phyloP scores from a whole-genome alignment of 805 yeast genomes.

The Candida fluviatilis region DNA sequence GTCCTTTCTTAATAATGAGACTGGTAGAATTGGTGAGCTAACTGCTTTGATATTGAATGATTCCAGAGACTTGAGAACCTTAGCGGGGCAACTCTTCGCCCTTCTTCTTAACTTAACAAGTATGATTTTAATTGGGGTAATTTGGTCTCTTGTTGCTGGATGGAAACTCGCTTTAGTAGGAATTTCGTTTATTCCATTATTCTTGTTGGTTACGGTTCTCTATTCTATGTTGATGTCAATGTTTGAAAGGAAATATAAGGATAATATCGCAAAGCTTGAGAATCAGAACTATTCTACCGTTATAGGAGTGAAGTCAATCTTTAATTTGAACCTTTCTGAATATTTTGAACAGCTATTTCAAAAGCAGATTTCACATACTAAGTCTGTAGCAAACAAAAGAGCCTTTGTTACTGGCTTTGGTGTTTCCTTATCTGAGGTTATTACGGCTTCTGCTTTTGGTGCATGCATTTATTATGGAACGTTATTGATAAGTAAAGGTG shows the following conservation, averaged over 20 bases:
- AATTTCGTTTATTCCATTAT: slow-evolving; percentile 66
- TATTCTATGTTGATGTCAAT: slow-evolving; percentile 50
- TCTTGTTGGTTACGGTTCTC: slow-evolving; percentile 44
- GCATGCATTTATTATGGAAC: slow-evolving; percentile 78
- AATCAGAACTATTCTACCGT: slow-evolving; percentile 49
- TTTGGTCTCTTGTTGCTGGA: slow-evolving; percentile 76
- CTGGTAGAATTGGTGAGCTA: slow-evolving; percentile 46
- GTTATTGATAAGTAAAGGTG: slow-evolving; percentile 54
- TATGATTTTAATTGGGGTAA: slow-evolving; percentile 54
- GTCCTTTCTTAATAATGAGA: slow-evolving; percentile 45
- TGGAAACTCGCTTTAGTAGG: slow-evolving; percentile 90
- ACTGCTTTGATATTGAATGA: slow-evolving; percentile 76
- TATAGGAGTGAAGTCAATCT: slow-evolving; percentile 59
- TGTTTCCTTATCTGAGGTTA: slow-evolving; percentile 50
- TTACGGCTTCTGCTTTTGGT: slow-evolving; percentile 62
- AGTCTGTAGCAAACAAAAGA: slow-evolving; percentile 43
- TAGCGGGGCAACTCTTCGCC: slow-evolving; percentile 61
- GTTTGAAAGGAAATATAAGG: slow-evolving; percentile 60
- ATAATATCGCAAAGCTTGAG: slow-evolving; percentile 51
- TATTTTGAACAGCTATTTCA: slow-evolving; percentile 43
- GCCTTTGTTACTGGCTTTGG: slow-evolving; percentile 66
- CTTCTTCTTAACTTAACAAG: slow-evolving; percentile 50
- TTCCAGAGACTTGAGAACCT: slow-evolving; percentile 65
- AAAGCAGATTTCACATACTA: slow-evolving; percentile 23
- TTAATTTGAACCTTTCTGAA: slow-evolving; percentile 47